These are phyloP conservation scores for Boletus eberwhitei DNA, from an alignment of 768 basidiomycete species.

Conservation along the genomic window DNA sequence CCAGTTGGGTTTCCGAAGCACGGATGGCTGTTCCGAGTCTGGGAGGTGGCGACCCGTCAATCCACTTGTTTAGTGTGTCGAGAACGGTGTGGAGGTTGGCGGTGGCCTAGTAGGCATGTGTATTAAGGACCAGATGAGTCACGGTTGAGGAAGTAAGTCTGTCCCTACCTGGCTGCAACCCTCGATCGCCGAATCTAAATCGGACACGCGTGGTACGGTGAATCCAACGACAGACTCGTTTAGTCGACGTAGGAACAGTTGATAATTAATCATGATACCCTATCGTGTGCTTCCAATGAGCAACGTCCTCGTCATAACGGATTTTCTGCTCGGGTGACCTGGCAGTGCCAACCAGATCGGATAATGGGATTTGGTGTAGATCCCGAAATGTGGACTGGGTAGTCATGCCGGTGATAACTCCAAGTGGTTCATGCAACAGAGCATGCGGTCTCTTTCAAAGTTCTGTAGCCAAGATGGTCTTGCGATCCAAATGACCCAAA, in stretches of 20 bases:
- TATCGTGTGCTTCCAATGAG: conserved; percentile 63
- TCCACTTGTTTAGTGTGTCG: conserved; percentile 66
- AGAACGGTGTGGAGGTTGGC: conserved; percentile 52
- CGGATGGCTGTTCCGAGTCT: conserved; percentile 48
- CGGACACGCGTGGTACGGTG: conserved; percentile 41
- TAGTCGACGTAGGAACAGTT: conserved; percentile 69
- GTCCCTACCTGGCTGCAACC: conserved; percentile 18
- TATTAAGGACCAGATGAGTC: not conserved
- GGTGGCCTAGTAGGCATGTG: conserved; percentile 40
- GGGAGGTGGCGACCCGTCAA: conserved; percentile 74
- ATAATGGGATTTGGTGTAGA: conserved; percentile 32
- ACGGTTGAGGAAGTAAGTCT: not conserved
- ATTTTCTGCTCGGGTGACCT: conserved; percentile 53
- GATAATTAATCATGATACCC: conserved; percentile 77
- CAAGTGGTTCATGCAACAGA: not conserved
- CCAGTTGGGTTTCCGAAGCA: conserved; percentile 90
- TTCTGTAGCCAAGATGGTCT: not conserved
- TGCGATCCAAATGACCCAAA: not conserved
- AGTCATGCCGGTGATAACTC: conserved; percentile 10
- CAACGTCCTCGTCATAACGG: conserved; percentile 68
- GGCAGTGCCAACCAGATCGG: conserved; percentile 13
- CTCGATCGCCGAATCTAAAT: not conserved
- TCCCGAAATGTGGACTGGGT: conserved; percentile 17
- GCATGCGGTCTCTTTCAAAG: not conserved
- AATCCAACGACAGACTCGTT: conserved; percentile 75